Evolutionary conservation across 2,329 filamentous ascomycete species (phyloP), one percentile per base, ranked within the genome.

Genomic region (Diaporthe vaccinii): DNA sequence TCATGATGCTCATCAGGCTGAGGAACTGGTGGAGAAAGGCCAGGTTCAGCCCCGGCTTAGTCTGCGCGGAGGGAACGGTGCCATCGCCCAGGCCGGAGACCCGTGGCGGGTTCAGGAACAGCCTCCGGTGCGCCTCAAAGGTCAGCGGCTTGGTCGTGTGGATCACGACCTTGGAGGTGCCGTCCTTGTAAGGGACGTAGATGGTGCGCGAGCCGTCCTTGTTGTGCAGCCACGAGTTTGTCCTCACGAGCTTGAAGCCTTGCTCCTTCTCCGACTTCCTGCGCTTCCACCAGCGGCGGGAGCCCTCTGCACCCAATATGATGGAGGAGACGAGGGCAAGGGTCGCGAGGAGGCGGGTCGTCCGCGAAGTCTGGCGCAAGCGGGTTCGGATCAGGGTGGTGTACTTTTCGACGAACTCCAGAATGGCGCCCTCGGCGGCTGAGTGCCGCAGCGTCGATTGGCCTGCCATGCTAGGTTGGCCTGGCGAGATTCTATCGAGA

Each of bases 1-100:
- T 94, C 95, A 98, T 98, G 82, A 99, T 98, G 85, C 95, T 98
- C 86, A 98, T 91, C 73, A 99, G 86, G 81, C 96, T 98, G 70
- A 98, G 89, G 80, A 99, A 98, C 84, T 99, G 97, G 83, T 99
- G 97, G 72, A 99, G 84, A 81, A 99, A 99, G 15, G 97, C 97
- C 75, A 99, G 89, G 82, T 99, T 99, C 53, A 99, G 86, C 0
- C 97, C 97, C 0, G 97, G 95, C 83, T 98, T 98, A 4, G 96
- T 96, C 82, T 98, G 94, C 14, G 94, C 91, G 2, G 96, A 94
- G 22, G 97, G 97, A 8, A 97, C 95, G 58, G 90, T 89, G 20
- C 92, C 92, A 82, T 95, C 92, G 53, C 90, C 89, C 65, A 97
- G 89, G 1, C 95, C 93, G 17, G 95, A 94, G 25, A 95, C 94